Evolutionary conservation across 139 green algal species (phyloP), one percentile per base, ranked within the genome.

Genomic region (Chlorella sorokiniana): DNA sequence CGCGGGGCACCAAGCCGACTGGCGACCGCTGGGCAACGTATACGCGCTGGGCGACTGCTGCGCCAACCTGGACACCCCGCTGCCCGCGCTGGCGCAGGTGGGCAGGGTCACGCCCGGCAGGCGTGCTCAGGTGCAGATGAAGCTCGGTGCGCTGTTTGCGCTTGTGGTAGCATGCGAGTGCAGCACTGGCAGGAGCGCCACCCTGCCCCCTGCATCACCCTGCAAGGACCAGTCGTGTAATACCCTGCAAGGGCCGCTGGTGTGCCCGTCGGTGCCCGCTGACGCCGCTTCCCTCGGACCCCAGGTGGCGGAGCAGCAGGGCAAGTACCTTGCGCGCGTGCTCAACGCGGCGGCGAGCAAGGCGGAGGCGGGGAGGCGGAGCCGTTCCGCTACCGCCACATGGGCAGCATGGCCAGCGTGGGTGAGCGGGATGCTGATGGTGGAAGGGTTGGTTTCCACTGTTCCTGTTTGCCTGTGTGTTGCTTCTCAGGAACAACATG

Each of bases 261-360:
- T n/a, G n/a, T n/a, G n/a, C n/a, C n/a, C n/a, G n/a, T n/a, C n/a
- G n/a, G n/a, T n/a, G n/a, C n/a, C n/a, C n/a, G n/a, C n/a, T n/a
- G n/a, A n/a, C n/a, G n/a, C n/a, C n/a, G n/a, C n/a, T 4, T 42
- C 5, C 62, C 27, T 31, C 31, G 33, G 25, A 7, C 9, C 31
- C 20, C 95, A 98, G 93, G 94, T 98, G 56, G 95, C 95, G 11
- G 94, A 98, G 86, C 96, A 98, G 88, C 94, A 98, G 85, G 95
- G 95, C 42, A 87, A 87, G 64, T 98, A 96, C 86, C 82, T 98
- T 40, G 94, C 95, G 1, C 44, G 56, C 8, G 27, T 82, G 25
- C 88, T 98, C 6, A 97, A 98, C 73, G 78, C 38, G 69, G 88
- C 70, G 7, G 83, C 56, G 10, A 59, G 40, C 1, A 18, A 25